Percentiles rank a stretch among this genome's conserved stretches.
Evolutionary conservation across 2,329 filamentous ascomycete species (phyloP).

Genomic region (Mycosphaerelloides madeirae): DNA sequence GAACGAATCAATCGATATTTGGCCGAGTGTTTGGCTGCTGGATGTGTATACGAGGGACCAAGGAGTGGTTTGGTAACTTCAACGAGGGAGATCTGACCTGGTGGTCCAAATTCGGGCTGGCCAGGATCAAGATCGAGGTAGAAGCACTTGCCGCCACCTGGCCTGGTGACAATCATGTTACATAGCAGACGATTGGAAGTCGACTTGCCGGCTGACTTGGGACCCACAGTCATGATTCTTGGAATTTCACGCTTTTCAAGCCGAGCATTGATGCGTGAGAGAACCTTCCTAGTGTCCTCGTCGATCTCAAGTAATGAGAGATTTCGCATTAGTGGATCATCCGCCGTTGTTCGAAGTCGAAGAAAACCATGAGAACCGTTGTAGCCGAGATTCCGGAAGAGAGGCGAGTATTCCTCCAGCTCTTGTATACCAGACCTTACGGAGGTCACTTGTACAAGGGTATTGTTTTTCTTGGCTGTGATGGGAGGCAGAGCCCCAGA

Average conservation of each 20-base stretch:
- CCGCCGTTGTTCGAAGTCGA: conserved; percentile 18
- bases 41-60: conserved; percentile 63
- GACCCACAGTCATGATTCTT: conserved; percentile 60
- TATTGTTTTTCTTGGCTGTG: conserved; percentile 38
- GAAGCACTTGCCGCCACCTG: conserved; percentile 32
- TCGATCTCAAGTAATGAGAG: conserved; percentile 28
- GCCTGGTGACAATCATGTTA: conserved; percentile 60
- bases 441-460: conserved; percentile 56
- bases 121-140: conserved; percentile 74
- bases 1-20: conserved; percentile 49
- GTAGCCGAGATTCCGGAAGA: conserved; percentile 65
- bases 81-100: conserved; percentile 65
- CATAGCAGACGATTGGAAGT: conserved; percentile 64
- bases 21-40: conserved; percentile 26
- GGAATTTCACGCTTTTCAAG: conserved; percentile 18
- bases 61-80: conserved; percentile 59
- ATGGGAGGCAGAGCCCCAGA: conserved; percentile 68
- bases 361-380: background rate
- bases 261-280: conserved; percentile 44
- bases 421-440: conserved; percentile 47
- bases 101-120: conserved; percentile 68
- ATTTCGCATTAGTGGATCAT: conserved; percentile 20
- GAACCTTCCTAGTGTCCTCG: conserved; percentile 19
- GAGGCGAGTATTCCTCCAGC: conserved; percentile 58
- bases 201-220: conserved; percentile 71